These are phyloP conservation scores for Chlorella sp. DNA, from an alignment of 139 green algal species.

Conservation along the genomic window DNA sequence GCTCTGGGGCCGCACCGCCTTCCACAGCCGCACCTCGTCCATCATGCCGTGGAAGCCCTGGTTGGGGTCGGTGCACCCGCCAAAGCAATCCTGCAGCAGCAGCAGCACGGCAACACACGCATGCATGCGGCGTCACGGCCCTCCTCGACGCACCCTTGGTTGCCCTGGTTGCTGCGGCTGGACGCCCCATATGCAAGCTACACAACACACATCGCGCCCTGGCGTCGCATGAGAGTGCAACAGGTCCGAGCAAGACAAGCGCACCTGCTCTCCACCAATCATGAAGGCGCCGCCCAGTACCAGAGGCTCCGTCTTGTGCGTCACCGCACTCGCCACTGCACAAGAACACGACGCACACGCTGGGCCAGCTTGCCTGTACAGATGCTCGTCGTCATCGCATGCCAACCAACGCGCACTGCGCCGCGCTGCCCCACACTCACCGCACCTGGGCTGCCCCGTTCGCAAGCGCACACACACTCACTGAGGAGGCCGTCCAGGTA, in stretches of 20 bases:
- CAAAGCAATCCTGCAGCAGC: conserved; percentile 71
- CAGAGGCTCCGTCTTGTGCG: conserved; percentile 52
- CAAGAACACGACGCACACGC: no score
- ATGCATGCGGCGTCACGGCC: neutral
- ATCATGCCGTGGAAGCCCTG: conserved; percentile 78
- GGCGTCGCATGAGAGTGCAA: no score
- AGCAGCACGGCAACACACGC: neutral
- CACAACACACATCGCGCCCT: no score
- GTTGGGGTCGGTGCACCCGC: conserved; percentile 66
- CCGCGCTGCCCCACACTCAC: no score
- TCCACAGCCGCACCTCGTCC: conserved; percentile 69
- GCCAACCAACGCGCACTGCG: no score
- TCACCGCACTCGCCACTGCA: conserved; percentile 42
- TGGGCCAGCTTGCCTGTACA: neutral
- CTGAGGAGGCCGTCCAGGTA: conserved; percentile 75
- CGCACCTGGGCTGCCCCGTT: no score
- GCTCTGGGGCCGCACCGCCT: conserved; percentile 48
- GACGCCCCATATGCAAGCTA: no score
- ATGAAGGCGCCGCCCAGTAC: conserved; percentile 65
- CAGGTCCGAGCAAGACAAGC: no score
- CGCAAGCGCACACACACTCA: no score
- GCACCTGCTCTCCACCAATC: conserved; percentile 74
- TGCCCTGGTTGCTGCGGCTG: no score
- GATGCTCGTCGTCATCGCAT: no score
- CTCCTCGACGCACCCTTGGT: no score